phyloP scores from a whole-genome alignment of 805 yeast genomes.

The Pichia californica region DNA sequence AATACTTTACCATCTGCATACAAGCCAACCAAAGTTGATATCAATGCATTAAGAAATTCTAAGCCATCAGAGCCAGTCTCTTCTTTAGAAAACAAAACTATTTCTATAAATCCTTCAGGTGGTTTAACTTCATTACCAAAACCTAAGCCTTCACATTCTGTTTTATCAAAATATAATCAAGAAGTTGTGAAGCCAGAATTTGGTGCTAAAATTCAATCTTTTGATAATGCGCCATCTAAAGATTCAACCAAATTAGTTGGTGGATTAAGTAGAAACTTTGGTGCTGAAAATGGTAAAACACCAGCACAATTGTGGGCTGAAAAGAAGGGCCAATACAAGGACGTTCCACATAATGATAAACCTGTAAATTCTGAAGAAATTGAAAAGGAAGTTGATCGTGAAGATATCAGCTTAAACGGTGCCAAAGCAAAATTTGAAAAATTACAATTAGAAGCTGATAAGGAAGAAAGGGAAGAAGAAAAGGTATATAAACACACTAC shows the following conservation, averaged over 20 bases:
- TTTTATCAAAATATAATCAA: slow-evolving; percentile 42
- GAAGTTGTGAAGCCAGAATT: slow-evolving; percentile 29
- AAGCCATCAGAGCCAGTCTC: slow-evolving; percentile 34
- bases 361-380: slow-evolving; percentile 25
- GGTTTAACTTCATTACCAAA: slow-evolving; percentile 59
- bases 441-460: slow-evolving; percentile 20
- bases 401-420: slow-evolving; percentile 28
- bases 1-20: slow-evolving; percentile 55
- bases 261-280: slow-evolving; percentile 59
- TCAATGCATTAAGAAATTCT: slow-evolving; percentile 42
- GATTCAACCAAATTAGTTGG: slow-evolving; percentile 44
- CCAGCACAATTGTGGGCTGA: slow-evolving; percentile 98
- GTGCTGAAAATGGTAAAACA: slow-evolving; percentile 69
- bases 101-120: slow-evolving; percentile 34
- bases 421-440: slow-evolving; percentile 29
- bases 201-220: slow-evolving; percentile 30
- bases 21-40: slow-evolving; percentile 58
- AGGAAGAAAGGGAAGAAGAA: slow-evolving; percentile 22
- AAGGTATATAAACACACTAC: slow-evolving; percentile 2
- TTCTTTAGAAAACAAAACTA: slow-evolving; percentile 34
- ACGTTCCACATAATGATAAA: slow-evolving; percentile 29
- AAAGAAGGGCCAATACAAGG: slow-evolving; percentile 62
- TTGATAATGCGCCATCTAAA: slow-evolving; percentile 25
- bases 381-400: slow-evolving; percentile 17
- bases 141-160: slow-evolving; percentile 46